A percentile compares a stretch with the other conserved stretches of the same genome.
Conservation (phyloP, 2,329 filamentous ascomycete species). For the Cytospora piceicola region DNA sequence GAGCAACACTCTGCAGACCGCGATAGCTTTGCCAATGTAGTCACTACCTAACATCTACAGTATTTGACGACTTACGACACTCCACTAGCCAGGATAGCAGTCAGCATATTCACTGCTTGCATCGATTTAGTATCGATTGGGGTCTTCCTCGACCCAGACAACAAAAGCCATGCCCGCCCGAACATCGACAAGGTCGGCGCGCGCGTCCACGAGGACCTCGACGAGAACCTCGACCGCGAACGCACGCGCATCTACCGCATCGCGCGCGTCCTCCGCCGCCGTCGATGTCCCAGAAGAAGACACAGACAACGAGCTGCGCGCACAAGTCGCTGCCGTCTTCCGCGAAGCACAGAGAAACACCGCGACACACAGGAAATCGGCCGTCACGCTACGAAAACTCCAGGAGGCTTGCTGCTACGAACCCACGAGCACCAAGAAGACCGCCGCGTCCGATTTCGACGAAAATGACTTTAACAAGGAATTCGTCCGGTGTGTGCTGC, state of each 20-base stretch:
- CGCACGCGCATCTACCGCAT: slow-evolving; percentile 49
- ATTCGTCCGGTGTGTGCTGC: slow-evolving; percentile 78
- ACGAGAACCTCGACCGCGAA: slow-evolving; percentile 46
- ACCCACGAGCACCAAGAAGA: slow-evolving; percentile 56
- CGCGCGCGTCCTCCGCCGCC: slow-evolving; percentile 50
- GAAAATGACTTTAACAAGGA: slow-evolving; percentile 89
- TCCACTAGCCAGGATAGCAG: slow-evolving; percentile 13
- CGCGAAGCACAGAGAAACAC: slow-evolving; percentile 86
- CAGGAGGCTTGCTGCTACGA: slow-evolving; percentile 83
- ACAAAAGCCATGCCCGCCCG: slow-evolving; percentile 52
- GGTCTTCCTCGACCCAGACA: slow-evolving; percentile 31
- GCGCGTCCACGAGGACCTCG: slow-evolving; percentile 48
- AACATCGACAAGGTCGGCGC: slow-evolving; percentile 51
- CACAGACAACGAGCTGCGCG: slow-evolving; percentile 70
- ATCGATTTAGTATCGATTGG: slow-evolving; percentile 31
- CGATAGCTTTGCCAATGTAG: not conserved
- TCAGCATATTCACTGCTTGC: slow-evolving; percentile 17
- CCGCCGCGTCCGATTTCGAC: slow-evolving; percentile 68
- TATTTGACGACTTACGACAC: slow-evolving; percentile 7
- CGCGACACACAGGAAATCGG: slow-evolving; percentile 86
- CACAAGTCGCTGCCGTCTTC: slow-evolving; percentile 73
- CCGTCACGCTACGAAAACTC: slow-evolving; percentile 84
- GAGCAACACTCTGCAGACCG: slow-evolving; percentile 10
- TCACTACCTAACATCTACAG: not conserved
- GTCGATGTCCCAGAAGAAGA: slow-evolving; percentile 71